Percentiles rank a stretch among this genome's conserved stretches.
Evolutionary conservation across 2,329 filamentous ascomycete genomes (phyloP).

Genomic region (Thelonectria discophora): DNA sequence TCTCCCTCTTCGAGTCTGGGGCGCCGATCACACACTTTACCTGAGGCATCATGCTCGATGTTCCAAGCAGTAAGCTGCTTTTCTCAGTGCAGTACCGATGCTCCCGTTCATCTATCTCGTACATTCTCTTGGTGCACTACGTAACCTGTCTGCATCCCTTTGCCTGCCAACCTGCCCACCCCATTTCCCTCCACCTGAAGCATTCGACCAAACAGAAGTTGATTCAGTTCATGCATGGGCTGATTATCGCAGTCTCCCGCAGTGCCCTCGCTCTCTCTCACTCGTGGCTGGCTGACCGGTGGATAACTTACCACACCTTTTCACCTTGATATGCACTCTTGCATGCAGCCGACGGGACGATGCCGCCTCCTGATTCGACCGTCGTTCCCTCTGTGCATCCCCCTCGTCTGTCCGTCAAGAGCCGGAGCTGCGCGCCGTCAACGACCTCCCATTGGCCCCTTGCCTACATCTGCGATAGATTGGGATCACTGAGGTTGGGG

Average conservation of each 20-base stretch:
- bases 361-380: conserved; percentile 33
- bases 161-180: conserved; percentile 5
- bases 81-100: not conserved
- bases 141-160: not conserved
- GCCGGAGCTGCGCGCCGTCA: conserved; percentile 24
- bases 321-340: conserved; percentile 18
- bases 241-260: conserved; percentile 36
- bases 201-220: conserved; percentile 29
- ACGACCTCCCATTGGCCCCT: conserved; percentile 23
- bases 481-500: conserved; percentile 36
- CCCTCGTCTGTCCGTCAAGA: conserved; percentile 25
- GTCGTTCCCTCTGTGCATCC: conserved; percentile 23
- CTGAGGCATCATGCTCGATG: conserved; percentile 36
- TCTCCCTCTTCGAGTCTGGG: conserved; percentile 32
- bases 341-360: conserved; percentile 26
- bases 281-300: conserved; percentile 34
- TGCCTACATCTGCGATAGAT: conserved; percentile 25
- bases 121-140: not conserved
- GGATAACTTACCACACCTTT: conserved; percentile 27
- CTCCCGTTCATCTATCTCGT: conserved; percentile 9
- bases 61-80: not conserved
- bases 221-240: conserved; percentile 41
- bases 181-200: conserved; percentile 22
- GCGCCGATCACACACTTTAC: conserved; percentile 43
- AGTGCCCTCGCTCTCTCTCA: too few relatives aligned